Conservation (phyloP, 805 yeast species). For the Kuraishia hungarica region DNA sequence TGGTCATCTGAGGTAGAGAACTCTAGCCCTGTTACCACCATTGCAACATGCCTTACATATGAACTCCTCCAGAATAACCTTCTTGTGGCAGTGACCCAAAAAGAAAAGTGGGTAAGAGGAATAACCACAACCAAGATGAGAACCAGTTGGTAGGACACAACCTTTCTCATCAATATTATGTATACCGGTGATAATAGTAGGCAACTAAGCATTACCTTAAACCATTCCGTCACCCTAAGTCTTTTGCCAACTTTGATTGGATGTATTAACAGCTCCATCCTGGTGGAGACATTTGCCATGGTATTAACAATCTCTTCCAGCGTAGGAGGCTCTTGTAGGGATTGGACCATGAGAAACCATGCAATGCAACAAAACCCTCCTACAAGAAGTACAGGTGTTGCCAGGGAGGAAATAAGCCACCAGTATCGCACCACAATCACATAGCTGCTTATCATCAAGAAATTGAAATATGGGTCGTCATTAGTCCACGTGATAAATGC, state of each 20-base stretch:
- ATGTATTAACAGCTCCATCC: slow-evolving; percentile 30
- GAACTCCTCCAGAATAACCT: slow-evolving; percentile 43
- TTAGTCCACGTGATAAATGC: slow-evolving; percentile 49
- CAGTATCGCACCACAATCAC: slow-evolving; percentile 34
- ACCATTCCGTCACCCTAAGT: slow-evolving; percentile 14
- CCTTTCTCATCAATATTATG: slow-evolving; percentile 22
- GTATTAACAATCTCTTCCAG: slow-evolving; percentile 43
- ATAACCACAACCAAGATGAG: slow-evolving; percentile 29
- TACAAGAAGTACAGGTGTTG: slow-evolving; percentile 30
- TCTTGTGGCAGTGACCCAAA: slow-evolving; percentile 37
- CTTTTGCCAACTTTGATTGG: slow-evolving; percentile 21
- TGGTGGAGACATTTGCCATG: slow-evolving; percentile 32
- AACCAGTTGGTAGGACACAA: slow-evolving; percentile 25
- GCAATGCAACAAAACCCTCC: slow-evolving; percentile 29
- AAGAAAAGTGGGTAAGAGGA: slow-evolving; percentile 34
- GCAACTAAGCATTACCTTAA: slow-evolving; percentile 23
- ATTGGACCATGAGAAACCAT: slow-evolving; percentile 32
- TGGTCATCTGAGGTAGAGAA: slow-evolving; percentile 6
- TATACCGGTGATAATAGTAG: slow-evolving; percentile 35
- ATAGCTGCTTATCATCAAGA: slow-evolving; percentile 29
- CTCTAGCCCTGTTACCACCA: slow-evolving; percentile 32
- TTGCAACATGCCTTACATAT: slow-evolving; percentile 27
- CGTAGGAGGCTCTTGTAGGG: slow-evolving; percentile 31
- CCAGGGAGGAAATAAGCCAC: slow-evolving; percentile 24
- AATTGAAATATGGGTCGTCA: slow-evolving; percentile 37